These are phyloP conservation scores for Pistacia vera DNA, from an alignment of 345 rosid genomes.

Conservation along the genomic window DNA sequence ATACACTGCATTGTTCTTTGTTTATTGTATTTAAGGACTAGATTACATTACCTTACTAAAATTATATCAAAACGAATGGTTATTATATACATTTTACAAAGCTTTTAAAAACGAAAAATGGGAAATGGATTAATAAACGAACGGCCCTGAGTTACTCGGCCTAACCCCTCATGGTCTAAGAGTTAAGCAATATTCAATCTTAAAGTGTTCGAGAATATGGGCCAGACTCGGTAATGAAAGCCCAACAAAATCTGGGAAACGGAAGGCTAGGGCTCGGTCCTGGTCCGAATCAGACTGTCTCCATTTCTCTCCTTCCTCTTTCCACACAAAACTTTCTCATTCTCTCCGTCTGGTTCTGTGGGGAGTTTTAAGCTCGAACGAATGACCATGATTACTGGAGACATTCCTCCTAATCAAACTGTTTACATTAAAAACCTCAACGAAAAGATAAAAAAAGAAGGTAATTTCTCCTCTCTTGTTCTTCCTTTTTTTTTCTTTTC, in stretches of 20 bases:
- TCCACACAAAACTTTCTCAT: neutral
- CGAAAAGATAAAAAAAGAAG: constrained; percentile 93
- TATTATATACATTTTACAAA: too few species aligned
- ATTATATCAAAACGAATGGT: too few species aligned
- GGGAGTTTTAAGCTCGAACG: neutral
- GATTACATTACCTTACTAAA: too few species aligned
- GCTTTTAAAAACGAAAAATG: too few species aligned
- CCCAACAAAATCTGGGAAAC: neutral
- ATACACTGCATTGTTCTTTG: too few species aligned
- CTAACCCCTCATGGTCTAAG: too few species aligned
- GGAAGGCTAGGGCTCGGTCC: neutral
- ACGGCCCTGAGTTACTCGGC: too few species aligned
- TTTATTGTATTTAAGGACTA: too few species aligned
- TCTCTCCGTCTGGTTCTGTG: neutral
- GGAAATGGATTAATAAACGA: too few species aligned
- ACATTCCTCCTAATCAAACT: constrained; percentile 94
- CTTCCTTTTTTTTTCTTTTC: constrained; percentile 2
- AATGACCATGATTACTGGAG: constrained; percentile 68
- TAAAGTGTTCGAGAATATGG: too few species aligned
- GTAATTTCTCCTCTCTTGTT: constrained; percentile 35
- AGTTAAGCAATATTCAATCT: too few species aligned
- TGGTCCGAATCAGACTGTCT: neutral
- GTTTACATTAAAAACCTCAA: constrained; percentile 88
- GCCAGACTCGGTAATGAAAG: neutral
- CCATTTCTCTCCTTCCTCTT: neutral